Conservation (phyloP, 2,329 filamentous ascomycete genomes). For the Ophioceras dolichostomum region DNA sequence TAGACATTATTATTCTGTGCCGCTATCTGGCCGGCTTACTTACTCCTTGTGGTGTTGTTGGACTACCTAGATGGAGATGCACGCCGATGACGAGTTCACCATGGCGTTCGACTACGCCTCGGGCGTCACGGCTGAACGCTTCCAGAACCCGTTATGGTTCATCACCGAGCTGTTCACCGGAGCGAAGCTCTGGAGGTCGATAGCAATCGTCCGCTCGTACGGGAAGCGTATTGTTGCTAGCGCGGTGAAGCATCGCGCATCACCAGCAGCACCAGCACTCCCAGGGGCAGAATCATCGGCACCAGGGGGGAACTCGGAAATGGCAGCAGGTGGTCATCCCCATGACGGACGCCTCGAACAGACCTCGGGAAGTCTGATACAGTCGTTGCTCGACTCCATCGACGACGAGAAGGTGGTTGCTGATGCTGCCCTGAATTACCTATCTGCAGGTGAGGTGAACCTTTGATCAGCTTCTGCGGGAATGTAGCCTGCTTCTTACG, state of each 20-base stretch:
- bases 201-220: slow-evolving; percentile 35
- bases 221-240: slow-evolving; percentile 44
- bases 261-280: no score
- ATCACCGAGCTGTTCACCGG: slow-evolving; percentile 44
- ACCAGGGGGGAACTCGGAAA: no score
- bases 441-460: slow-evolving; percentile 38
- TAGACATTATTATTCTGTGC: no score
- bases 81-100: slow-evolving; percentile 46
- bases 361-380: slow-evolving; percentile 44
- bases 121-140: slow-evolving; percentile 44
- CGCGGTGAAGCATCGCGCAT: slow-evolving; percentile 34
- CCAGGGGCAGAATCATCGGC: no score
- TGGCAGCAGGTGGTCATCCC: no score
- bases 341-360: no score
- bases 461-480: not conserved
- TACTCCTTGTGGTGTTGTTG: not conserved
- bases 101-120: slow-evolving; percentile 51
- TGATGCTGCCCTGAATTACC: slow-evolving; percentile 53
- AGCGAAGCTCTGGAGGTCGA: slow-evolving; percentile 26
- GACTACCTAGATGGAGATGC: slow-evolving; percentile 50
- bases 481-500: not conserved
- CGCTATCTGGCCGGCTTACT: not conserved
- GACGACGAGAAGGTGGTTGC: slow-evolving; percentile 42
- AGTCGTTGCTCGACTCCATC: slow-evolving; percentile 46
- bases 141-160: slow-evolving; percentile 53